Conservation (phyloP, 139 green algal species). For the Chlorella sp. region DNA sequence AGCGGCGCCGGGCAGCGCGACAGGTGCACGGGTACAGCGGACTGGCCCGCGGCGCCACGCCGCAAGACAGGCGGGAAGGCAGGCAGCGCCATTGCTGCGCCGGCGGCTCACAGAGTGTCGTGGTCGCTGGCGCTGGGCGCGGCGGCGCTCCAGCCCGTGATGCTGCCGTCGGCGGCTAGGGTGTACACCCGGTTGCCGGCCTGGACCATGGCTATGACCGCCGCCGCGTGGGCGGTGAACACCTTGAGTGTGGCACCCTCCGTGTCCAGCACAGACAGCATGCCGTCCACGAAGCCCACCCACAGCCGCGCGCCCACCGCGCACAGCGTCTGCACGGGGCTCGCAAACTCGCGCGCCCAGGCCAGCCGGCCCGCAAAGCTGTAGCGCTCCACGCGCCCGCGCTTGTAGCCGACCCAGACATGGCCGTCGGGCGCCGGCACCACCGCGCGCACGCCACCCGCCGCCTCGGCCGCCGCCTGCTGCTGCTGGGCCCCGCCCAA, state of each 20-base stretch:
- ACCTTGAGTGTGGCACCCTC: slow-evolving; percentile 10
- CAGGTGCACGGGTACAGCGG: neutral
- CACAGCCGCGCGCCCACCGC: slow-evolving; percentile 54
- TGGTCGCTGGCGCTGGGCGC: slow-evolving; percentile 17
- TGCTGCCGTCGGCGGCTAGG: slow-evolving; percentile 62
- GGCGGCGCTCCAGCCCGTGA: slow-evolving; percentile 60
- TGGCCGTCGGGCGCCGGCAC: slow-evolving; percentile 42
- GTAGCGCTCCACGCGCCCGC: slow-evolving; percentile 66
- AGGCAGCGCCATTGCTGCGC: neutral
- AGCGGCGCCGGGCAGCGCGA: neutral
- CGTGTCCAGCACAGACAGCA: slow-evolving; percentile 32
- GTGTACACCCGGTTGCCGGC: slow-evolving; percentile 55
- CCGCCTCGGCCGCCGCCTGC: too few relatives aligned
- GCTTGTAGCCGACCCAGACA: slow-evolving; percentile 63
- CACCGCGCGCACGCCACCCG: slow-evolving; percentile 26
- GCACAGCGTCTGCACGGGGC: slow-evolving; percentile 38
- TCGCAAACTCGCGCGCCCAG: slow-evolving; percentile 27
- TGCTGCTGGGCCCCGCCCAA: neutral
- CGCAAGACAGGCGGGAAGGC: too few relatives aligned
- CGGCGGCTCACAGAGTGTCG: slow-evolving; percentile 14
- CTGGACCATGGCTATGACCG: slow-evolving; percentile 45
- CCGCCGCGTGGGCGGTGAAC: slow-evolving; percentile 58
- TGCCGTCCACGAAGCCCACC: slow-evolving; percentile 63
- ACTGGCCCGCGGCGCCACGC: too few relatives aligned
- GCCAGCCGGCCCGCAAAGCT: slow-evolving; percentile 52